Conservation (phyloP, 2,329 filamentous ascomycete genomes). For the Hymenoscyphus linearis region DNA sequence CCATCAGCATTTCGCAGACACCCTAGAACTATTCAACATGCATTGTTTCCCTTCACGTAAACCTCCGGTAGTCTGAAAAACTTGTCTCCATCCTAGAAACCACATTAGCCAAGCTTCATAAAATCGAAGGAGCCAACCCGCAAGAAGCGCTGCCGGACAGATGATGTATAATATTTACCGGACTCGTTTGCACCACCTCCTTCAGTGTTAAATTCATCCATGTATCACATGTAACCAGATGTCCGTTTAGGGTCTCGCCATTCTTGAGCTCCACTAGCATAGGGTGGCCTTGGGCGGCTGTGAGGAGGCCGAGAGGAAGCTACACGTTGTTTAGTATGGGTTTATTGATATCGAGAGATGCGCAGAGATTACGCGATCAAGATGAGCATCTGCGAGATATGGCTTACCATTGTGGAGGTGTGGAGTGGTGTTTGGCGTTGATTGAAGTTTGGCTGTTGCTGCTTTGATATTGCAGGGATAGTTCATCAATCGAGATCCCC, state of each 20-base stretch:
- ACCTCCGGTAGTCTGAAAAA: conserved; percentile 90
- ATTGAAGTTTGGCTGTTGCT: background rate
- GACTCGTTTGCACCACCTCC: conserved; percentile 93
- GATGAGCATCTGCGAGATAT: background rate
- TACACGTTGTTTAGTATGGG: conserved; percentile 34
- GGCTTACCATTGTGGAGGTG: conserved; percentile 15
- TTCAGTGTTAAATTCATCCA: conserved; percentile 99
- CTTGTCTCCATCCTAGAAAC: conserved; percentile 75
- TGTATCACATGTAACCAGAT: conserved; percentile 93
- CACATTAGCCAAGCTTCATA: conserved; percentile 11
- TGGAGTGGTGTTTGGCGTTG: conserved; percentile 3
- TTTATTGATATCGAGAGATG: background rate
- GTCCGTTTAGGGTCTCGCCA: conserved; percentile 94
- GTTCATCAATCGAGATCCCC: background rate
- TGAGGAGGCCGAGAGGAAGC: conserved; percentile 77
- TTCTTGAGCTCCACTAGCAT: conserved; percentile 98
- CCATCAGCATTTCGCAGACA: conserved; percentile 9
- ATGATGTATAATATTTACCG: conserved; percentile 43
- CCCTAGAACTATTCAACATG: conserved; percentile 36
- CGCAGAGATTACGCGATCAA: background rate
- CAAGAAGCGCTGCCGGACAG: background rate
- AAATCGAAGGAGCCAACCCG: background rate
- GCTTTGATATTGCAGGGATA: conserved; percentile 1
- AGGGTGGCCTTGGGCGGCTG: conserved; percentile 92
- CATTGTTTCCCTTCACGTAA: conserved; percentile 96